phyloP scores from a whole-genome alignment of 2,329 filamentous ascomycete genomes.

The Fusarium sp. region DNA sequence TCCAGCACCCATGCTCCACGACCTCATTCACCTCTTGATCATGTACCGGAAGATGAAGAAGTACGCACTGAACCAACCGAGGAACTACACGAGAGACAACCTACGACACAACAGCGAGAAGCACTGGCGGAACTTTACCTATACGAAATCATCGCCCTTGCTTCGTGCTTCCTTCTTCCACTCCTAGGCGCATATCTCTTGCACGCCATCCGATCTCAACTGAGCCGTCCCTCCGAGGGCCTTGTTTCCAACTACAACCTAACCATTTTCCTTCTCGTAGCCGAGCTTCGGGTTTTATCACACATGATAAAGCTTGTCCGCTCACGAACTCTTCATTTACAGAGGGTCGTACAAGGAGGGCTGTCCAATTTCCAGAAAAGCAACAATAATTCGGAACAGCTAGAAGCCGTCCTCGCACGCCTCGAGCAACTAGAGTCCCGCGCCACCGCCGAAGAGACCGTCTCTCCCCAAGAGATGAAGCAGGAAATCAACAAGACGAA shows the following conservation, averaged over 20 bases:
- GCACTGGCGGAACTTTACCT: constrained; percentile 75
- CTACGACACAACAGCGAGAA: constrained; percentile 49
- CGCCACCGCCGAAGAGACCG: constrained; percentile 46
- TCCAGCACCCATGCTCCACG: constrained; percentile 39
- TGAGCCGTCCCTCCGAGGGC: constrained; percentile 86
- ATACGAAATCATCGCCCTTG: constrained; percentile 81
- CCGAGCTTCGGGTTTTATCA: constrained; percentile 85
- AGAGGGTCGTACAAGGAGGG: constrained; percentile 75
- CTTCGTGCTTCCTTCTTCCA: constrained; percentile 84
- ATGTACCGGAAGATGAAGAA: constrained; percentile 60
- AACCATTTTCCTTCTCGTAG: constrained; percentile 87
- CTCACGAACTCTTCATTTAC: constrained; percentile 82
- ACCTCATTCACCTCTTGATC: constrained; percentile 52
- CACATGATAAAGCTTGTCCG: constrained; percentile 87
- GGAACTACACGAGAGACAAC: constrained; percentile 21
- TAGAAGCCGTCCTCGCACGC: constrained; percentile 72
- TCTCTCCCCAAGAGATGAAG: constrained; percentile 48
- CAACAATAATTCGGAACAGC: constrained; percentile 55
- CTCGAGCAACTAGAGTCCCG: constrained; percentile 78
- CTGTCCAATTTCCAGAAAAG: constrained; percentile 55
- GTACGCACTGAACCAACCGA: constrained; percentile 38
- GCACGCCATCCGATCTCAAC: constrained; percentile 82
- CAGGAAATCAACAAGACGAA: constrained; percentile 54
- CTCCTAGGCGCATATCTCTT: constrained; percentile 85
- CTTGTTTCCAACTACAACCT: constrained; percentile 94